Conservation (phyloP, 2,329 filamentous ascomycete species). For the Thielaviopsis cerberus region DNA sequence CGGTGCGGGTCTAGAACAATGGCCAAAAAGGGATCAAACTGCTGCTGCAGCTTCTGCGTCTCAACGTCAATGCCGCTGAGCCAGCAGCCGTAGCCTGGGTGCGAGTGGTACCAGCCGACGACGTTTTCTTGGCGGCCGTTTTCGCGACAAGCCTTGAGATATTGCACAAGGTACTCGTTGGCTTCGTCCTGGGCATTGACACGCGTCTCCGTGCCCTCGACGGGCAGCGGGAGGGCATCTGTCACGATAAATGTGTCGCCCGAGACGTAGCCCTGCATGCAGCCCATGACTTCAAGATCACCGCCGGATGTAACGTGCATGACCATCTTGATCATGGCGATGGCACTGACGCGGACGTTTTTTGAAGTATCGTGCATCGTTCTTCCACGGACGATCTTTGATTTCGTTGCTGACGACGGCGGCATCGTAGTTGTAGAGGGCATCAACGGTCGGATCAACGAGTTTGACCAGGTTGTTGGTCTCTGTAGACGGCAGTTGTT, state of each 20-base stretch:
- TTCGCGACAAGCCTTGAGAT: conserved; percentile 57
- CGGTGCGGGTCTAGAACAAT: conserved; percentile 93
- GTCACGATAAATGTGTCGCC: conserved; percentile 77
- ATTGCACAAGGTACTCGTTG: conserved; percentile 91
- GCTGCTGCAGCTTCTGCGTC: conserved; percentile 73
- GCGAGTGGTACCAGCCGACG: conserved; percentile 95
- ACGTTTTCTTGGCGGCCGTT: conserved; percentile 72
- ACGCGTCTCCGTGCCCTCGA: conserved; percentile 94
- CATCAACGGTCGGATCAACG: conserved; percentile 72
- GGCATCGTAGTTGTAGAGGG: conserved; percentile 69
- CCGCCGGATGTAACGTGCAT: conserved; percentile 97
- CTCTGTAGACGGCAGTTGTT: conserved; percentile 34
- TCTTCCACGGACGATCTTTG: conserved; percentile 57
- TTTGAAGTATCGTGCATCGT: conserved; percentile 79
- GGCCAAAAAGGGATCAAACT: conserved; percentile 80
- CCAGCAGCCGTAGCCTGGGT: conserved; percentile 97
- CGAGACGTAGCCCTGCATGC: conserved; percentile 91
- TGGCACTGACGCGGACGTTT: conserved; percentile 76
- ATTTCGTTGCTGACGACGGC: conserved; percentile 32
- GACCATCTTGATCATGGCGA: conserved; percentile 94
- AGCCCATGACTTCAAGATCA: conserved; percentile 82
- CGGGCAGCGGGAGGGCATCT: conserved; percentile 80
- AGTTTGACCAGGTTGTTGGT: conserved; percentile 71
- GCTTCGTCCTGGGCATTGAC: conserved; percentile 93
- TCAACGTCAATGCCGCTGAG: conserved; percentile 85